Percentiles rank a stretch among this genome's conserved stretches.
These are phyloP conservation scores for Aspergillus chevalieri DNA, from an alignment of 2,329 filamentous ascomycete genomes.

Conservation along the genomic window DNA sequence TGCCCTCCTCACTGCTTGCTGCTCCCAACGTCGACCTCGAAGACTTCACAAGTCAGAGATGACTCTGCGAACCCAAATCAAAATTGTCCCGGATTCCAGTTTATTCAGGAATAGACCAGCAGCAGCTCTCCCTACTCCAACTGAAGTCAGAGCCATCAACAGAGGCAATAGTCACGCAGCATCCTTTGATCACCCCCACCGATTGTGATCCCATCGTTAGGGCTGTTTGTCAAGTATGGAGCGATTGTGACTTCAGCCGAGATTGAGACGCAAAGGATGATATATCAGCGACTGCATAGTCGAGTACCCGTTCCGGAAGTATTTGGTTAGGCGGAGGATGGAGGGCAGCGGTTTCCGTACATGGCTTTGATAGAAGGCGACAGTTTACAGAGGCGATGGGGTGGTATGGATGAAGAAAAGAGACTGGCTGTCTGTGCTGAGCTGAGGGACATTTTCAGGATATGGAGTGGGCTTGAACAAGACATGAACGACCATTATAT, in stretches of 20 bases:
- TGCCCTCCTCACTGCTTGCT: no score
- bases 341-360: conserved; percentile 18
- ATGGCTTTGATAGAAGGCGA: conserved; percentile 21
- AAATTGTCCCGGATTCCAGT: not conserved
- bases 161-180: conserved; percentile 9
- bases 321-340: conserved; percentile 19
- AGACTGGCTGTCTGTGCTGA: conserved; percentile 25
- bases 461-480: conserved; percentile 14
- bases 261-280: conserved; percentile 21
- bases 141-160: conserved; percentile 24
- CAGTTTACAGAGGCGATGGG: conserved; percentile 18
- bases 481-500: conserved; percentile 12
- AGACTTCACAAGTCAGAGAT: no score
- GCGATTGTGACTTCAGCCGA: conserved; percentile 24
- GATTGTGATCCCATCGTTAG: conserved; percentile 27
- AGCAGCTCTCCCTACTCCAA: conserved; percentile 20
- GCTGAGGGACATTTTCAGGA: conserved; percentile 20
- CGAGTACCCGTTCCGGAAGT: conserved; percentile 21
- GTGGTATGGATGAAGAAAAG: conserved; percentile 14
- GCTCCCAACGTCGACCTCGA: no score
- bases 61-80: no score
- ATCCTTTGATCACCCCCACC: conserved; percentile 23
- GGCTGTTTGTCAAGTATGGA: conserved; percentile 33
- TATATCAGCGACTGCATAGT: conserved; percentile 20
- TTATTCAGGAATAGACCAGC: not conserved